Evolutionary conservation across 2,329 filamentous ascomycete species (phyloP).

Genomic region (Sporothrix dimorphospora): DNA sequence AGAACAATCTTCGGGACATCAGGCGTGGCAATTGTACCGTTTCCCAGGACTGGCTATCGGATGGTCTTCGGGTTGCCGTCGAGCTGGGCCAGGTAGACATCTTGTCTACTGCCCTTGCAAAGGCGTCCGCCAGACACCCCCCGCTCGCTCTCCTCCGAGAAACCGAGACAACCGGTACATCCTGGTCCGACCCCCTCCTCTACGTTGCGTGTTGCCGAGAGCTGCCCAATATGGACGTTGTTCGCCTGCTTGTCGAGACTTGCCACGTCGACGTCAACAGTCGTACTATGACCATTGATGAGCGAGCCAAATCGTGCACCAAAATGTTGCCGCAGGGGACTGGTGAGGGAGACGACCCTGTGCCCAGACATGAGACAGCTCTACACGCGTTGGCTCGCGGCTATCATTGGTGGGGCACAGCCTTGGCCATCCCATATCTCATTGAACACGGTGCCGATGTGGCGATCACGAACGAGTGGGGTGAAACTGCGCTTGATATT

Average conservation of each 20-base stretch:
- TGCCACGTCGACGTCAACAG: conserved; percentile 25
- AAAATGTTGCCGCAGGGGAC: too few relatives aligned
- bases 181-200: conserved; percentile 9
- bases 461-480: not conserved
- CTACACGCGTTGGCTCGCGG: not conserved
- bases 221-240: conserved; percentile 29
- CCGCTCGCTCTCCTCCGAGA: not conserved
- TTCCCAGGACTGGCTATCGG: not conserved
- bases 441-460: conserved; percentile 10
- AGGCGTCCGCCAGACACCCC: not conserved
- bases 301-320: not conserved
- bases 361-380: conserved; percentile 4
- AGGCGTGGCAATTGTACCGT: not conserved
- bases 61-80: not conserved
- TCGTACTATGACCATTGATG: conserved; percentile 9
- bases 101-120: not conserved
- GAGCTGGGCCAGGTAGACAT: not conserved
- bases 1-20: not conserved
- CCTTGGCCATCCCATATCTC: conserved; percentile 17
- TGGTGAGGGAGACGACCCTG: not conserved
- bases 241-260: conserved; percentile 26
- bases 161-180: not conserved
- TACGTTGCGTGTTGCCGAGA: conserved; percentile 19
- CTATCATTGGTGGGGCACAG: conserved; percentile 5
- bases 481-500: conserved; percentile 8